phyloP scores from a whole-genome alignment of 306 rosid species.

The Pterocarpus santalinus region DNA sequence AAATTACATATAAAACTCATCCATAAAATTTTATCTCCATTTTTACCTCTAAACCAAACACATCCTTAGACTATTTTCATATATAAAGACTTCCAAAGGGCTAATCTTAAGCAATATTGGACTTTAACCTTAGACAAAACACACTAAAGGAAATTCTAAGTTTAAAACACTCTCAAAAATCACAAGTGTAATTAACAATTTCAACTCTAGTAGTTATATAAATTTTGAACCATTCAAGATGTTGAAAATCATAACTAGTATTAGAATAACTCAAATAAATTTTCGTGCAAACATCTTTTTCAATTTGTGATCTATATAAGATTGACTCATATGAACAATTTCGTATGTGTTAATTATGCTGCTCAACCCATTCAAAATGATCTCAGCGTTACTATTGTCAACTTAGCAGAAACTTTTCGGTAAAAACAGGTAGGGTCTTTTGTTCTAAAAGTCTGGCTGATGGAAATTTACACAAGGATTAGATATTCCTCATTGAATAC shows the following conservation, averaged over 20 bases:
- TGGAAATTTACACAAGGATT: not conserved
- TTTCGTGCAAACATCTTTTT: not conserved
- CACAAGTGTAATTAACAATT: too few relatives aligned
- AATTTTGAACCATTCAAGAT: not conserved
- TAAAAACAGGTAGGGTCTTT: slow-evolving; percentile 25
- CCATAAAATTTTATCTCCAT: too few relatives aligned
- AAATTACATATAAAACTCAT: too few relatives aligned
- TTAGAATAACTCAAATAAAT: too few relatives aligned
- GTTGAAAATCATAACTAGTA: not conserved
- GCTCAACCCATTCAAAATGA: slow-evolving; percentile 21
- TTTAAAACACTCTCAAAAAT: too few relatives aligned
- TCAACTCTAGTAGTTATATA: not conserved
- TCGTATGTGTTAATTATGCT: not conserved
- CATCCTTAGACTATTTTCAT: too few relatives aligned
- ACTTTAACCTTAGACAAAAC: too few relatives aligned
- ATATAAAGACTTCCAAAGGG: too few relatives aligned
- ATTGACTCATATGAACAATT: not conserved
- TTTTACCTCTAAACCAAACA: too few relatives aligned
- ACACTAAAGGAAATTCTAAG: too few relatives aligned
- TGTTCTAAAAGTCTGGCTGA: slow-evolving; percentile 15
- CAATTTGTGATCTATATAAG: not conserved
- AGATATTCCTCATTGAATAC: slow-evolving; percentile 20
- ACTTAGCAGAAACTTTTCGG: slow-evolving; percentile 6
- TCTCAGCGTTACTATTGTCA: slow-evolving; percentile 9
- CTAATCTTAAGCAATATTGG: too few relatives aligned